phyloP scores from a whole-genome alignment of 371 early-diverging fungal genomes.

The Rhizopus delemar region DNA sequence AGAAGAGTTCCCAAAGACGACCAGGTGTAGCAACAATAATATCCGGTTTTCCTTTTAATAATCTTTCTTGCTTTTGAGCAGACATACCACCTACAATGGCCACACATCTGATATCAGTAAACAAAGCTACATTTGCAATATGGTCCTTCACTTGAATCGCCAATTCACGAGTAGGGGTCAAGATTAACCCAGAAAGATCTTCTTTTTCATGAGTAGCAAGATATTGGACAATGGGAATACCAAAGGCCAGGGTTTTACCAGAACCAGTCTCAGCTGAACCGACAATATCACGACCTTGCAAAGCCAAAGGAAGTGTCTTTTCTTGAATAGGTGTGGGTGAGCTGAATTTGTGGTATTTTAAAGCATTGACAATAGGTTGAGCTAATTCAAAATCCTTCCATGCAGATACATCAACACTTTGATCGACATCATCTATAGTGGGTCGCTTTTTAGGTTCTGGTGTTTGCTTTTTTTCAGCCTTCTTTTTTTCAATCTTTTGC shows the following conservation, averaged over 20 bases:
- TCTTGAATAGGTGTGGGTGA: constrained; percentile 96
- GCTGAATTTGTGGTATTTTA: constrained; percentile 71
- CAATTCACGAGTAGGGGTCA: constrained; percentile 93
- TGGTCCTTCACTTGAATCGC: constrained; percentile 88
- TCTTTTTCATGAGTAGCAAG: constrained; percentile 47
- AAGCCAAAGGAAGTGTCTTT: constrained; percentile 74
- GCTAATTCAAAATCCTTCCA: constrained; percentile 61
- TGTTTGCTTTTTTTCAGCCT: constrained; percentile 5
- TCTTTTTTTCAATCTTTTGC: constrained; percentile 7
- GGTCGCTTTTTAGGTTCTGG: constrained; percentile 22
- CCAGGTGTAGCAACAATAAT: constrained; percentile 98
- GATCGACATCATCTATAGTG: constrained; percentile 44
- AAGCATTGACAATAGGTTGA: constrained; percentile 59
- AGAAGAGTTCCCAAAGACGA: constrained; percentile 91
- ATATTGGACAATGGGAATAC: constrained; percentile 81
- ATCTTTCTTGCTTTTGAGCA: constrained; percentile 84
- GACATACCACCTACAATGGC: constrained; percentile 95
- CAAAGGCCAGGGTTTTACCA: constrained; percentile 93
- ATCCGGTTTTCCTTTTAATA: constrained; percentile 70
- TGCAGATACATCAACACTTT: constrained; percentile 55
- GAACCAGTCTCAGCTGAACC: constrained; percentile 98
- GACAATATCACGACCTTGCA: constrained; percentile 84
- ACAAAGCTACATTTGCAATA: constrained; percentile 62
- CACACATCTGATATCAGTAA: constrained; percentile 56
- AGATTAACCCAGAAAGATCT: constrained; percentile 57